A percentile compares a stretch with the other conserved stretches of the same genome.
These are phyloP conservation scores for Aotearoamyces nothofagi DNA, from an alignment of 2,329 filamentous ascomycete genomes.

Conservation along the genomic window DNA sequence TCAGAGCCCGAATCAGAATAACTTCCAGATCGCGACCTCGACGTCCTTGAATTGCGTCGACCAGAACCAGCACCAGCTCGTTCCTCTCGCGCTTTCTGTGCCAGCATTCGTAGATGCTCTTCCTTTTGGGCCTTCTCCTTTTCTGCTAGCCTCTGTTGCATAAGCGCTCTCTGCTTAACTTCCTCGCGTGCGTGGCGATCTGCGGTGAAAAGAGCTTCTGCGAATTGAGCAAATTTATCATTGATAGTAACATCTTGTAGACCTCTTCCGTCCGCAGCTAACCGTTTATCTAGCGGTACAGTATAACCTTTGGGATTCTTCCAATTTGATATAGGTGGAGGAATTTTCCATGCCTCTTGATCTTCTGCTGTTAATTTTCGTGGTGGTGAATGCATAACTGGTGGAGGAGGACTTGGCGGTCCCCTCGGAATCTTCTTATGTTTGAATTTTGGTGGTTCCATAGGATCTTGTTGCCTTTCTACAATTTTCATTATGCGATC, in stretches of 20 bases:
- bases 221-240: conserved; percentile 95
- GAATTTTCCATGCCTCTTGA: conserved; percentile 90
- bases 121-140: conserved; percentile 94
- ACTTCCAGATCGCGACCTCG: conserved; percentile 28
- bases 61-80: conserved; percentile 38
- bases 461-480: conserved; percentile 80
- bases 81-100: conserved; percentile 84
- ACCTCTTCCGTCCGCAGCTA: conserved; percentile 84
- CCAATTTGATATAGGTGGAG: conserved; percentile 90
- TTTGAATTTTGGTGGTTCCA: conserved; percentile 97
- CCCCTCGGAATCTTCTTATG: conserved; percentile 96
- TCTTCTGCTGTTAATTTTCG: conserved; percentile 93
- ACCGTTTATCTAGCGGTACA: conserved; percentile 83
- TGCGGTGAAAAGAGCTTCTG: conserved; percentile 85
- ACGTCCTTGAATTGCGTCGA: conserved; percentile 21
- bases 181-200: conserved; percentile 92
- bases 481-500: conserved; percentile 98
- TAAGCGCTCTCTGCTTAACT: conserved; percentile 77
- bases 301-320: conserved; percentile 99
- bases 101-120: conserved; percentile 73
- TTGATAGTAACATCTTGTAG: conserved; percentile 92
- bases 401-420: conserved; percentile 81
- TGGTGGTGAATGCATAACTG: conserved; percentile 88
- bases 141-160: conserved; percentile 93
- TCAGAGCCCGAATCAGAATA: conserved; percentile 36